Base-by-base conservation (phyloP, 148 eudicot species). In the Polygonum aviculare region DNA sequence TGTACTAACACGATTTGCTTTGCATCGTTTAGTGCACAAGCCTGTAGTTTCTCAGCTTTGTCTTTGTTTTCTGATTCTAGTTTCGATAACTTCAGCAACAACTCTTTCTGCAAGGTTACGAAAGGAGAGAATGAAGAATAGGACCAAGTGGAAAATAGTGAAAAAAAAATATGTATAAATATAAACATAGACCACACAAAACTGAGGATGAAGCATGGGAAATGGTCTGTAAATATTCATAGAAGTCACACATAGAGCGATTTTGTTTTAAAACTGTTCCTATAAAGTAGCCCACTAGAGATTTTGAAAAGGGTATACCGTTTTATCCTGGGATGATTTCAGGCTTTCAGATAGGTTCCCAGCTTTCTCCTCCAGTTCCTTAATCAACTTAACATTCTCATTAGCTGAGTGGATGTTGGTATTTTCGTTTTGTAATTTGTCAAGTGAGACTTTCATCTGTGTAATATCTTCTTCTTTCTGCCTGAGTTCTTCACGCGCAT, bases 381-480 rank as follows among this genome's bases (percentile, higher is more conserved):
- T 75, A 65, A 85, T 80, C 82, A 85, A 78, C 44, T 80, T 78
- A 72, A 88, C 89, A 85, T 85, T 69, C 70, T 88, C 89, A 72
- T 71, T 91, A 78, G 84, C 83, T 44, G 80, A 77, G 57, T 83
- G 81, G 74, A 93, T 88, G 81, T 87, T 85, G 75, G 40, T 70
- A 81, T 87, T 93, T 78, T 88, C 90, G 77, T 74, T 87, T 83
- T 88, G 87, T 77, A 87, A 76, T 33, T 77, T 80, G 80, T 81
- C 91, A 75, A 87, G 81, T 74, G 84, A 84, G 77, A 41, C 75
- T 77, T 85, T 87, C 88, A 85, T 81, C 63, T 78, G 70, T 39
- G 76, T 81, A 19, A 91, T 82, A 77, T 81, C 85, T 51, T 87
- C 88, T 81, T 93, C 97, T 78, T 93, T 93, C 52, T 50, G 44